Evolutionary conservation across 176 grass and related monocot genomes (phyloP), one percentile per base, ranked within the genome.

Genomic region (Eragrostis curvula): DNA sequence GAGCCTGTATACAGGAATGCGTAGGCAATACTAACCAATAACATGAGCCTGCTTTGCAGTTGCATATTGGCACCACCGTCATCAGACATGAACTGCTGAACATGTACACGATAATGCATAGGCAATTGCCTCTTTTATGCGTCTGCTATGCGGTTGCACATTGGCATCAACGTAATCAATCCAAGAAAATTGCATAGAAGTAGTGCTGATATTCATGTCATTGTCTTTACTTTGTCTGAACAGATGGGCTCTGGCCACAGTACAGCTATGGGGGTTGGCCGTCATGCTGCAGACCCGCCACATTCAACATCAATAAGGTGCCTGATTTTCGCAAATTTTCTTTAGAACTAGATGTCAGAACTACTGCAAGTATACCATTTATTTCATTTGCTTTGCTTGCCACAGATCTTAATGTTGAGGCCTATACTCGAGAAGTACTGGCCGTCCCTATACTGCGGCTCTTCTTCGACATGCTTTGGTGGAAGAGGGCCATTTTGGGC

Each of bases 181-280:
- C 15, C 14, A 9, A 20, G 8, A 45, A 46, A 51, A 15, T 32
- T 41, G 29, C 27, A 71, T 75, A 40, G 44, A 53, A 28, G 44
- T 44, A 18, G 8, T 47, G 2, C 21, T 47, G 48, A 44, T 44
- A 28, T 58, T 23, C 25, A 77, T 23, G 42, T 84, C 40, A 32
- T 39, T 5, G 58, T 49, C 13, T 60, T 78, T 66, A 47, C n/a
- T 75, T 8, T 81, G 44, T 78, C 75, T 50, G 63, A 20, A 77
- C 85, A 99, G 96, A 99, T 81, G 96, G 96, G 16, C 85, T 99
- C 6, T 96, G 96, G 96, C 68, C 82, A 45, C 71, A 96, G 49
- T 99, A 99, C 74, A 87, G 79, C 67, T 76, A 90, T 85, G 93
- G 83, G 7, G 92, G 85, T 25, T 96, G 93, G 96, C 96, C 93